Conservation (phyloP, 2,329 filamentous ascomycete species). For the Sarocladiaceae sp. region DNA sequence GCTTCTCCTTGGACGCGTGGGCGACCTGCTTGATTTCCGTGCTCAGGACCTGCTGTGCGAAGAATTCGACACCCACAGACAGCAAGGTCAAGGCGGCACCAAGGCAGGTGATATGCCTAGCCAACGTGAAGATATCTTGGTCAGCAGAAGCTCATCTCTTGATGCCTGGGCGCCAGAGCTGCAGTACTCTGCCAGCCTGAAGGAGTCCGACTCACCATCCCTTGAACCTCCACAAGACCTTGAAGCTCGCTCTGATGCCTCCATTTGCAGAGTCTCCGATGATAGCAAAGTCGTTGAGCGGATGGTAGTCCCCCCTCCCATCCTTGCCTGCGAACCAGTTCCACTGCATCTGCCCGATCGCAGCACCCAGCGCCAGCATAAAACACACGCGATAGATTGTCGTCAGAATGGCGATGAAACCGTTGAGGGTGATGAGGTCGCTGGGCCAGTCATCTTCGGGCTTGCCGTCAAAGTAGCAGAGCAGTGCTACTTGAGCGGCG, state of each 20-base stretch:
- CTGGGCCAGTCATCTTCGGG: not conserved
- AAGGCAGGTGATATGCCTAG: not conserved
- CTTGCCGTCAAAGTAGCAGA: not conserved
- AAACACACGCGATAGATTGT: not conserved
- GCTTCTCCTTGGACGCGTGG: not conserved
- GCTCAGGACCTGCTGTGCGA: not conserved
- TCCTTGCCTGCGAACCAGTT: not conserved
- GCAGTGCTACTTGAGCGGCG: not conserved
- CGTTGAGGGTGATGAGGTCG: not conserved
- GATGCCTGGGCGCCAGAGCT: not conserved
- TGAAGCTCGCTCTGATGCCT: not conserved
- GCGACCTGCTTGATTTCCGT: not conserved
- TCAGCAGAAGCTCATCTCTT: not conserved
- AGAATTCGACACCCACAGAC: not conserved
- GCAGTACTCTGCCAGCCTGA: too few relatives aligned
- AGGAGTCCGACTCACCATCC: not conserved
- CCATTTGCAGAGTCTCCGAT: not conserved
- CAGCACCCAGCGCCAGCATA: not conserved
- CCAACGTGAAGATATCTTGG: not conserved
- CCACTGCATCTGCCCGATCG: not conserved
- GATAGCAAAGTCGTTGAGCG: not conserved
- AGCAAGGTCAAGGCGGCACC: not conserved
- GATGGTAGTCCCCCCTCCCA: not conserved
- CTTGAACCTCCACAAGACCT: slow-evolving; percentile 5
- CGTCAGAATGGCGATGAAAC: slow-evolving; percentile 4